Evolutionary conservation across 768 basidiomycete genomes (phyloP).

Genomic region (Leccinum ochraceum): DNA sequence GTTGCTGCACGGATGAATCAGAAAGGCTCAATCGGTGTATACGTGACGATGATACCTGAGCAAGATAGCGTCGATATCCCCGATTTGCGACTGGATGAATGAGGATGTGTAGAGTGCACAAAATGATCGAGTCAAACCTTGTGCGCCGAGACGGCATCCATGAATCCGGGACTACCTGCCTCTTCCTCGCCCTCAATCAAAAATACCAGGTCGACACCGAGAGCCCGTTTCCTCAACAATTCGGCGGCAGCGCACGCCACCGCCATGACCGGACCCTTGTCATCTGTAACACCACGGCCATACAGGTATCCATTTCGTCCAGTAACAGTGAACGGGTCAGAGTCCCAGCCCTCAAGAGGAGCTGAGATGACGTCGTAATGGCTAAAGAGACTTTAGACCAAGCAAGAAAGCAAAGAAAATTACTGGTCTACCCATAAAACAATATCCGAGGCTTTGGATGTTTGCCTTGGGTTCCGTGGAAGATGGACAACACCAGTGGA

Average conservation of each 20-base stretch:
- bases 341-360: constrained; percentile 69
- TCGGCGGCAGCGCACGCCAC: constrained; percentile 88
- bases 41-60: constrained; percentile 57
- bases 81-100: constrained; percentile 66
- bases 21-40: neutral
- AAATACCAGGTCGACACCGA: constrained; percentile 87
- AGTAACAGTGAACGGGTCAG: constrained; percentile 79
- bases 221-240: constrained; percentile 65
- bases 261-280: constrained; percentile 95
- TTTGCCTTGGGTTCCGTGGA: constrained; percentile 66
- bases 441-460: constrained; percentile 70
- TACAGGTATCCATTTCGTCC: constrained; percentile 90
- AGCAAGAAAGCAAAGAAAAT: neutral
- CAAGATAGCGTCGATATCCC: constrained; percentile 85
- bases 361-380: constrained; percentile 98
- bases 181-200: constrained; percentile 97
- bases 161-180: constrained; percentile 87
- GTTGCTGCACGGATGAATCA: constrained; percentile 53
- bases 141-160: constrained; percentile 68
- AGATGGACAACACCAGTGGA: constrained; percentile 89
- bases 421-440: constrained; percentile 75
- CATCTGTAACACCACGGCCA: constrained; percentile 89
- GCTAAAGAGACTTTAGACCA: constrained; percentile 37
- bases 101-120: constrained; percentile 1
- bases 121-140: constrained; percentile 50